Base-by-base conservation (phyloP, 2,329 filamentous ascomycete species). In the Aspergillus ruber region DNA sequence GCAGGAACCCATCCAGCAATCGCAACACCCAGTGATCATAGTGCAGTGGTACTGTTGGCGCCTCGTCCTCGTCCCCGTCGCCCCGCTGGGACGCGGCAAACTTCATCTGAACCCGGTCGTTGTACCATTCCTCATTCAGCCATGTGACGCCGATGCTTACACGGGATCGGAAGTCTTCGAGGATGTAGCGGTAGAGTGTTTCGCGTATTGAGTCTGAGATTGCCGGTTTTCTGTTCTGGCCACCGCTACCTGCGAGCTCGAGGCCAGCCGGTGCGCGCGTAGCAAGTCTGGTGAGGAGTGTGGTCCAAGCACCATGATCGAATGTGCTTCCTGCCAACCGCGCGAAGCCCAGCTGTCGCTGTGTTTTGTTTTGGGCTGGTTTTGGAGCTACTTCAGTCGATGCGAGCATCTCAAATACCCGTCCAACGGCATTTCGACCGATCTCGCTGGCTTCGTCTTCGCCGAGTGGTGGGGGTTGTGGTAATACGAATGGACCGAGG, bases 91-190 rank as follows among this genome's bases (percentile, higher is more conserved):
- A 65, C 42, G 72, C 54, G 73, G 70, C 66, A 44, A 64, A 57
- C 50, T 70, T 72, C 40, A 71, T 63, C 45, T 77, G 73, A 27
- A 89, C 68, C 39, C 76, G 83, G 65, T 97, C 91, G 59, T 90
- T 94, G 68, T 95, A 97, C 91, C 93, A 98, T 70, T 98, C 93
- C 67, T 98, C 93, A 58, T 86, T 95, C 13, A 98, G 77, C 93
- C 93, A 98, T 6, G 85, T 84, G 44, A 97, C 89, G 1, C 90
- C 91, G 18, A 93, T 81, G 56, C 94, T 90, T 53, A 97, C 90
- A 39, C 93, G 84, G 52, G 80, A 84, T 46, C 91, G 83, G 71
- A 95, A 98, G 64, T 97, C 91, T 54, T 94, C 89, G 53, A 97
- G 80, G 42, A 97, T 80, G 65, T 95, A 96, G 46, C 81, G 78